These are phyloP conservation scores for Backusella macrospora DNA, from an alignment of 192 early-diverging fungal genomes.

Conservation along the genomic window DNA sequence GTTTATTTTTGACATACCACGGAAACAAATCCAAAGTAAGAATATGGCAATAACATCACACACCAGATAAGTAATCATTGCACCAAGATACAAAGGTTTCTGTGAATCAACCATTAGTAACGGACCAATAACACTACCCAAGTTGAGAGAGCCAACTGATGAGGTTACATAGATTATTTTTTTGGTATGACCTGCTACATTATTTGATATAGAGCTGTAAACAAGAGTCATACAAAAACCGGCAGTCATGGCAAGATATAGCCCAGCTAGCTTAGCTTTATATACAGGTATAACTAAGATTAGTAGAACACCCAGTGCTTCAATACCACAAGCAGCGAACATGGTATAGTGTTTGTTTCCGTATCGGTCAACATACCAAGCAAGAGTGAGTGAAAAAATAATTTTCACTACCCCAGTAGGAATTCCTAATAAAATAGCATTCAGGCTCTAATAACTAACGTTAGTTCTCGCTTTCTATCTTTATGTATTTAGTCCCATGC, in stretches of 20 bases:
- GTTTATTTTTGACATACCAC: conserved; percentile 18
- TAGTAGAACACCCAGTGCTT: conserved; percentile 25
- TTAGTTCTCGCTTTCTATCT: not conserved
- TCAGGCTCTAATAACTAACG: conserved; percentile 11
- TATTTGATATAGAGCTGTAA: conserved; percentile 11
- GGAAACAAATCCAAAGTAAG: conserved; percentile 8
- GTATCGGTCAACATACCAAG: not conserved
- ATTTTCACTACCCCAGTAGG: conserved; percentile 25
- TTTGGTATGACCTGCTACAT: conserved; percentile 25
- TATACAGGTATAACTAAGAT: conserved; percentile 16
- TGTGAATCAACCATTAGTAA: conserved; percentile 22
- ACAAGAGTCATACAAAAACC: conserved; percentile 6
- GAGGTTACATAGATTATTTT: conserved; percentile 20
- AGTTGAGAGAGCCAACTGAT: conserved; percentile 10
- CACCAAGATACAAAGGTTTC: conserved; percentile 22
- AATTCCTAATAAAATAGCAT: conserved; percentile 27
- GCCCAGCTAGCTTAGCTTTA: conserved; percentile 24
- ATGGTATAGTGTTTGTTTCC: conserved; percentile 8
- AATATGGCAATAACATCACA: conserved; percentile 17
- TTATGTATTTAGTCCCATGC: not conserved
- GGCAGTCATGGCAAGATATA: conserved; percentile 22
- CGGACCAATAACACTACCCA: conserved; percentile 28
- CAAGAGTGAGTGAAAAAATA: conserved; percentile 2
- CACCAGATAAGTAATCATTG: conserved; percentile 22
- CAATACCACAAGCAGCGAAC: not conserved